These are phyloP conservation scores for Citrullus mucosospermus DNA, from an alignment of 306 rosid species.

Conservation along the genomic window DNA sequence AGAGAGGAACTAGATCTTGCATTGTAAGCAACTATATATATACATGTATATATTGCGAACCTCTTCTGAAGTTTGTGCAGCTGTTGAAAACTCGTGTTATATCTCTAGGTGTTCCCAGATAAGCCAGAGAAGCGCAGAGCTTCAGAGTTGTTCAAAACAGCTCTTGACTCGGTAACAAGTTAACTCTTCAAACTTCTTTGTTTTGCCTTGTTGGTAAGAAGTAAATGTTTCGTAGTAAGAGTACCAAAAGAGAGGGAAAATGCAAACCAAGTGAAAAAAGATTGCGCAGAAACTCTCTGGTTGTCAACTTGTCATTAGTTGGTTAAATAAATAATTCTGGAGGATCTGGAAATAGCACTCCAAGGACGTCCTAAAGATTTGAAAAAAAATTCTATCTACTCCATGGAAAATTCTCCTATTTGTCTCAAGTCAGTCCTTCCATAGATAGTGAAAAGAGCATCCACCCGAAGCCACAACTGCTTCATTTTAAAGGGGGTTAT, in stretches of 20 bases:
- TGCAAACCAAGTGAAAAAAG: not conserved
- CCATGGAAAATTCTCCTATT: not conserved
- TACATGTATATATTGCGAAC: not conserved
- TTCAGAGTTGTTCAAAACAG: constrained; percentile 61
- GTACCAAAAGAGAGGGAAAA: not conserved
- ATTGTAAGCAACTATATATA: constrained; percentile 41
- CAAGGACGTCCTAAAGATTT: not conserved
- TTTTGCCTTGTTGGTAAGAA: not conserved
- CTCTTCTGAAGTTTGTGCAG: not conserved
- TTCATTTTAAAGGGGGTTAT: not conserved
- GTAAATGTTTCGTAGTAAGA: not conserved
- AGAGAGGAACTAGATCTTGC: constrained; percentile 53
- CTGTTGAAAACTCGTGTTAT: constrained; percentile 10
- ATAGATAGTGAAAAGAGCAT: not conserved
- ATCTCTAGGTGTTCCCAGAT: constrained; percentile 82
- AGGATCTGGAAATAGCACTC: not conserved
- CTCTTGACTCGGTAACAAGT: constrained; percentile 66
- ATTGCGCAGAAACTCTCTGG: not conserved
- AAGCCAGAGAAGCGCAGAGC: constrained; percentile 87
- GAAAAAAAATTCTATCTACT: not conserved
- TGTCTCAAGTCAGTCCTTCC: not conserved
- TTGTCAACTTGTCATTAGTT: not conserved
- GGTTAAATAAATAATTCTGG: not conserved
- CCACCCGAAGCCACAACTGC: not conserved
- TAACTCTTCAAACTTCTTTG: not conserved